phyloP scores from a whole-genome alignment of 116 monocot species.

The Cymodocea nodosa region DNA sequence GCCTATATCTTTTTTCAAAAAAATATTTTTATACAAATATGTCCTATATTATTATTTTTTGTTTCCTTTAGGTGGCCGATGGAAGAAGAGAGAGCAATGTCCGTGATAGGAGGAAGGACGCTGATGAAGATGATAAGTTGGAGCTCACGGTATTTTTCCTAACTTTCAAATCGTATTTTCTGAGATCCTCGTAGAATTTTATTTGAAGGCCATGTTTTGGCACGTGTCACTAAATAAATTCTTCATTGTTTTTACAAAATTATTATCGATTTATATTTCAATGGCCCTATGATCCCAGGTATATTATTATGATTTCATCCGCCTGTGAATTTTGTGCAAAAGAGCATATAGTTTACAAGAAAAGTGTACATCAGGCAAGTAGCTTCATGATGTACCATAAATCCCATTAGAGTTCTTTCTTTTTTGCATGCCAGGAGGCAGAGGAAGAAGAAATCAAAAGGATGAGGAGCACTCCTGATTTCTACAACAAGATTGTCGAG shows the following conservation, averaged over 20 bases:
- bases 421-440: constrained; percentile 42
- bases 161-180: not conserved
- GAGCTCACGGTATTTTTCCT: constrained; percentile 63
- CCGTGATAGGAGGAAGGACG: constrained; percentile 62
- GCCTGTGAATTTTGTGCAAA: no score
- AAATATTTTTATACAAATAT: no score
- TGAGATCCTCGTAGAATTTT: not conserved
- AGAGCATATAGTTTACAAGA: no score
- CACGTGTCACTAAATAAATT: not conserved
- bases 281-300: no score
- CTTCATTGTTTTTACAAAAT: not conserved
- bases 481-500: constrained; percentile 88
- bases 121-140: constrained; percentile 57
- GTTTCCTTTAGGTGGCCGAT: constrained; percentile 46
- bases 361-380: no score
- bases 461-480: constrained; percentile 88
- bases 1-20: not conserved
- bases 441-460: constrained; percentile 71
- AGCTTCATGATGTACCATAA: not conserved
- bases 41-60: not conserved
- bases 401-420: not conserved
- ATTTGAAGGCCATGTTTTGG: not conserved
- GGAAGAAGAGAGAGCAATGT: constrained; percentile 58
- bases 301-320: no score
- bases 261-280: no score